Conservation (phyloP, 2,329 filamentous ascomycete species). For the Ceratocystis cubensis region DNA sequence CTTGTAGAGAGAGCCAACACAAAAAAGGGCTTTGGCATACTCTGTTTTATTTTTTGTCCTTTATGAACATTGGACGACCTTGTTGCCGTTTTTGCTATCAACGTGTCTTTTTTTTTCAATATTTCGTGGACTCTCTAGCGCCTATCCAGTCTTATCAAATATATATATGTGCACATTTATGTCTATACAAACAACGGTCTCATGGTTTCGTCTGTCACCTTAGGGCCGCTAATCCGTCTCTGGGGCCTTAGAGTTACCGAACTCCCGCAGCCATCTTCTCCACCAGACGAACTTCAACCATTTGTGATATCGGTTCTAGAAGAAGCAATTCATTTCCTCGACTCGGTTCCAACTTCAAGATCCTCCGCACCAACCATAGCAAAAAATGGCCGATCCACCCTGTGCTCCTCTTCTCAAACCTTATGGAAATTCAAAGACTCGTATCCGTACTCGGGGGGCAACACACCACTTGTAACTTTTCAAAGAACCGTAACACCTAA, state of each 20-base stretch:
- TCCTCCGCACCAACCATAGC: slow-evolving; percentile 17
- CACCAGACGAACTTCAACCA: slow-evolving; percentile 34
- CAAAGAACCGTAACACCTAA: slow-evolving; percentile 37
- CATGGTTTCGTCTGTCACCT: slow-evolving; percentile 16
- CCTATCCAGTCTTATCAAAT: neutral
- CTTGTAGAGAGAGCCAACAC: neutral
- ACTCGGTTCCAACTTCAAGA: slow-evolving; percentile 36
- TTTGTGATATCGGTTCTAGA: slow-evolving; percentile 42
- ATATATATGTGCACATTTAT: neutral
- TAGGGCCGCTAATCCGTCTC: slow-evolving; percentile 42
- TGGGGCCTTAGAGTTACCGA: slow-evolving; percentile 39
- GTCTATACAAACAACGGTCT: neutral
- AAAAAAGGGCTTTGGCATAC: too few species aligned
- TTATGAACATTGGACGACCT: too few species aligned
- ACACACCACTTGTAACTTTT: slow-evolving; percentile 41
- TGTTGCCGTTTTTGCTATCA: too few species aligned
- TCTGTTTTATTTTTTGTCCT: too few species aligned
- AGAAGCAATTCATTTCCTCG: slow-evolving; percentile 49
- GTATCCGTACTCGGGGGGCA: slow-evolving; percentile 39
- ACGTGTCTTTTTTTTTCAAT: too few species aligned
- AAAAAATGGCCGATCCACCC: neutral
- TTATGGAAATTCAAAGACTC: slow-evolving; percentile 40
- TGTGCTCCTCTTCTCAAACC: neutral
- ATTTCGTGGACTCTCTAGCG: neutral
- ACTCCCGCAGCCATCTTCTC: slow-evolving; percentile 34